phyloP scores from a whole-genome alignment of 2,329 filamentous ascomycete genomes.

The Venturia aucupariae region DNA sequence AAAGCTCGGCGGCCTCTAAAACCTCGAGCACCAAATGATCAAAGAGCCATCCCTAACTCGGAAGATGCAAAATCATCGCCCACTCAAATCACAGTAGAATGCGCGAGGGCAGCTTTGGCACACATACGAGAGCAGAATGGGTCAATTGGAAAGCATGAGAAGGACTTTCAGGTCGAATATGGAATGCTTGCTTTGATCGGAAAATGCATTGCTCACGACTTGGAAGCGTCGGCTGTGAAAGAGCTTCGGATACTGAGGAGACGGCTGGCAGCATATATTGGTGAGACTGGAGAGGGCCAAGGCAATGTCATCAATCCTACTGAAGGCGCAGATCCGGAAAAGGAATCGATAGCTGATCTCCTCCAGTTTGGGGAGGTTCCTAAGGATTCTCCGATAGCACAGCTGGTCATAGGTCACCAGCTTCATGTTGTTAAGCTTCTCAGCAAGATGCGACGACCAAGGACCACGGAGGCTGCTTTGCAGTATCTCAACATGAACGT shows the following conservation, averaged over 20 bases:
- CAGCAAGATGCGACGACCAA: constrained; percentile 49
- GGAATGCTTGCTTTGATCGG: constrained; percentile 62
- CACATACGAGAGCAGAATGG: constrained; percentile 9
- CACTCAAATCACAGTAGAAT: constrained; percentile 2
- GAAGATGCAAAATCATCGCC: neutral
- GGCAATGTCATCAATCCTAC: neutral
- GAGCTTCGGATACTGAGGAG: constrained; percentile 59
- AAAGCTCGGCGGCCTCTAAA: neutral
- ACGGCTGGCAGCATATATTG: constrained; percentile 41
- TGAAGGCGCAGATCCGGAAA: neutral
- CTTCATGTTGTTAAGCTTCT: constrained; percentile 56
- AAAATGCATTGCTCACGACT: constrained; percentile 54
- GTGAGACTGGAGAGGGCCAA: constrained; percentile 11
- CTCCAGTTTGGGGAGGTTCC: constrained; percentile 47
- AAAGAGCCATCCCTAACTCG: neutral
- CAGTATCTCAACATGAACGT: constrained; percentile 46
- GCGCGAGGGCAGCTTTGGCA: constrained; percentile 16
- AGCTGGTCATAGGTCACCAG: constrained; percentile 55
- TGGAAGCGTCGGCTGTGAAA: constrained; percentile 60
- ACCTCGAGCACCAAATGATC: constrained; percentile 38
- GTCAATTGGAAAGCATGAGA: constrained; percentile 15
- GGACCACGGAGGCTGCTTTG: constrained; percentile 48
- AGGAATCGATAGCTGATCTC: constrained; percentile 48
- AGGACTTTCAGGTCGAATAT: constrained; percentile 57
- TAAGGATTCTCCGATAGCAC: constrained; percentile 29